Base-by-base conservation (phyloP, 192 early-diverging fungal genomes). In the Coemansia sp. region DNA sequence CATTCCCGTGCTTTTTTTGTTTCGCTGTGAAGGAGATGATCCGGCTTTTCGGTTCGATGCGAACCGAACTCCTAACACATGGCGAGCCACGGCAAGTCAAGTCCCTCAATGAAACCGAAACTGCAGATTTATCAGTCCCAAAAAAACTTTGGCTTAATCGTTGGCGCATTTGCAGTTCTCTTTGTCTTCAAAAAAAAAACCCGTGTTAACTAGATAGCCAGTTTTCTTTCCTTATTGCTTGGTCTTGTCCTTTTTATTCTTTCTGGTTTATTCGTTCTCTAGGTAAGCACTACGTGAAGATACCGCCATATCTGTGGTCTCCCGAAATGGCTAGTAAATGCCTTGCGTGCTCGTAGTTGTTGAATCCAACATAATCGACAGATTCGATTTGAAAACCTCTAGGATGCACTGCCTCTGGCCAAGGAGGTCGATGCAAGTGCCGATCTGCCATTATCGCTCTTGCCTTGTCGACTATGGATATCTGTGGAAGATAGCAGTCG, bases 151-250 rank as follows among this genome's bases (percentile, higher is more conserved):
- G 32, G 32, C 32, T 32, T 32, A 32, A 4, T 32, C 32, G 32
- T 32, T 32, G 32, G 32, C 32, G 32, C 50, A 25, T 53, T 49
- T 63, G 20, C 44, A 32, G 43, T 20, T 45, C 20, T 45, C 20
- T 40, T 42, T 25, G 40, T 25, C 38, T 65, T 42, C 16, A 16
- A 51, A 14, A 40, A 10, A 19, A 8, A 2, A 40, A 22, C 22
- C 22, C 50, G 50, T 51, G 50, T 53, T 22, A 53, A 53, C 25
- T 22, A 22, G 7, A 16, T 62, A 62, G 60, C 12, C 41, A 62
- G 13, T 45, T 20, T 42, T 42, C 17, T 53, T 45, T 45, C 2
- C 46, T 25, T 44, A 20, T 32, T 32, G 32, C 32, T 2, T 32
- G 32, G 32, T 44, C 20, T 8, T 20, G 11, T 64, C 22, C 51